Evolutionary conservation across 202 grass and related monocot genomes (phyloP).

Genomic region (Musa balbisiana): DNA sequence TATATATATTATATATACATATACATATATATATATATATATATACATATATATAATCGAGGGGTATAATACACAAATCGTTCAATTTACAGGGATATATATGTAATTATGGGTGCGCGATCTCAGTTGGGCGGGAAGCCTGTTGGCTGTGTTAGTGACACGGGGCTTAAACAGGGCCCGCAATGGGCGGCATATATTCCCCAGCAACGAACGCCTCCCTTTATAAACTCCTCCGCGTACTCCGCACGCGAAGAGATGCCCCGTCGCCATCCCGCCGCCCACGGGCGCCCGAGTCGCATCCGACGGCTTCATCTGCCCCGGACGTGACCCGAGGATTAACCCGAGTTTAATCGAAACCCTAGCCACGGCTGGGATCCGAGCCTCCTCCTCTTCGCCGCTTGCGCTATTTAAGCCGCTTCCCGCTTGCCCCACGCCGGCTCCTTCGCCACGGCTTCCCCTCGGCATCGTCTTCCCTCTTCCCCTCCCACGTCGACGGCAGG

Average conservation of each 20-base stretch:
- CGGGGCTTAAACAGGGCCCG: no score
- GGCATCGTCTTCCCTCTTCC: not conserved
- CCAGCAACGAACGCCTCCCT: not conserved
- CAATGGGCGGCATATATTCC: not conserved
- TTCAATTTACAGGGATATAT: no score
- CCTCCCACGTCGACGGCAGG: not conserved
- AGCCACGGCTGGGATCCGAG: not conserved
- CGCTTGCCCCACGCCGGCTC: not conserved
- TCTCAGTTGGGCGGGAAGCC: no score
- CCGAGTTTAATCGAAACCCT: slow-evolving; percentile 1
- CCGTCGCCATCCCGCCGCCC: not conserved
- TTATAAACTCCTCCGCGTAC: not conserved
- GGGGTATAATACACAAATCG: no score
- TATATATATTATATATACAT: no score
- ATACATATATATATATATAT: no score
- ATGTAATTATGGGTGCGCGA: no score
- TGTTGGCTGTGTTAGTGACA: no score
- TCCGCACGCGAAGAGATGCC: slow-evolving; percentile 1
- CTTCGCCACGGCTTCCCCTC: not conserved
- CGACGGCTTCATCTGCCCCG: not conserved
- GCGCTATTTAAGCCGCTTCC: not conserved
- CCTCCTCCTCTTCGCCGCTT: not conserved
- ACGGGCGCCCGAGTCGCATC: not conserved
- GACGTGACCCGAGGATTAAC: not conserved
- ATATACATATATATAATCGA: no score